A percentile compares a stretch with the other conserved stretches of the same genome.
phyloP scores from a whole-genome alignment of 1,284 basidiomycete genomes.

The Ceratobasidium sp. region DNA sequence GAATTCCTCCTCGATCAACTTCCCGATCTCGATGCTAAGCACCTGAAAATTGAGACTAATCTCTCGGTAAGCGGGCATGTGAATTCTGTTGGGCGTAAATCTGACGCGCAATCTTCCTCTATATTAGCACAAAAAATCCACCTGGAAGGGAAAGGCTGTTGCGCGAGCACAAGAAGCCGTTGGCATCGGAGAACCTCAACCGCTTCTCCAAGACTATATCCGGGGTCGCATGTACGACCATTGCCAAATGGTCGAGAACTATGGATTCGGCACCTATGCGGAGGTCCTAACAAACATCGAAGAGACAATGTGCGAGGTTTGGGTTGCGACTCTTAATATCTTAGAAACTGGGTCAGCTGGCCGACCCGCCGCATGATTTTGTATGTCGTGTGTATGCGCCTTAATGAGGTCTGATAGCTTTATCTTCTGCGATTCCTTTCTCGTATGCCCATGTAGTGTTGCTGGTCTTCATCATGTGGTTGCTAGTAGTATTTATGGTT shows the following conservation, averaged over 20 bases:
- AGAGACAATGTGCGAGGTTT: slow-evolving; percentile 23
- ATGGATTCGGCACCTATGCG: slow-evolving; percentile 3
- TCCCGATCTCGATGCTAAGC: background rate
- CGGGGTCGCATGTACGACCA: slow-evolving; percentile 11
- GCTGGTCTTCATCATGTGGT: no score
- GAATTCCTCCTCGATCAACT: background rate
- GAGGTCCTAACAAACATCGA: slow-evolving; percentile 5
- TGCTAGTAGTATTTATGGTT: no score
- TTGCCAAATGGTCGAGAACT: slow-evolving; percentile 7
- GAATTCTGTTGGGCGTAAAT: background rate
- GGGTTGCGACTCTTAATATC: background rate
- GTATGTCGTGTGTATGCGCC: no score
- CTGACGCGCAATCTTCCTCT: background rate
- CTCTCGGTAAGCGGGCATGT: background rate
- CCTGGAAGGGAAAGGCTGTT: background rate
- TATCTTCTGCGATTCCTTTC: no score
- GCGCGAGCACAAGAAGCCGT: no score
- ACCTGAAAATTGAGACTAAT: no score
- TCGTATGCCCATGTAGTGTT: no score
- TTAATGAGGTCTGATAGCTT: no score
- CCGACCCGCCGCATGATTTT: no score
- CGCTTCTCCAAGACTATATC: slow-evolving; percentile 2
- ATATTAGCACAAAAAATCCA: background rate
- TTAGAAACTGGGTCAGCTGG: no score
- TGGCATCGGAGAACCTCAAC: no score